A percentile compares a stretch with the other conserved stretches of the same genome.
Evolutionary conservation across 495 filamentous ascomycete genomes (phyloP).

Genomic region (Aspergillus cristatus): DNA sequence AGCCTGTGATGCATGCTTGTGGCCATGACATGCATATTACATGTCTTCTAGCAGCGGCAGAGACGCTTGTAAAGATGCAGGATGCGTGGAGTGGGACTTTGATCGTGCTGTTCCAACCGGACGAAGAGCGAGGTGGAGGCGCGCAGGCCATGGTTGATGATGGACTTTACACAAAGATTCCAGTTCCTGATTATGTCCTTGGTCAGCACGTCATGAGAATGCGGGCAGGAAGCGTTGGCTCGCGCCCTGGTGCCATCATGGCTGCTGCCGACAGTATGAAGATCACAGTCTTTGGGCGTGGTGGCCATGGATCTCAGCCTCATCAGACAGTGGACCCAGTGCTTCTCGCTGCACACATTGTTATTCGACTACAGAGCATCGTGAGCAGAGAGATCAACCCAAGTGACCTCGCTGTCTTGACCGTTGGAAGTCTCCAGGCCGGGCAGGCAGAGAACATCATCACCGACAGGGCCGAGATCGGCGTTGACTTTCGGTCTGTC

Average conservation of each 20-base stretch:
- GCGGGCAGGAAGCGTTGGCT: conserved; percentile 33
- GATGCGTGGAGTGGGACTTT: conserved; percentile 41
- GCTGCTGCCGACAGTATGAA: conserved; percentile 42
- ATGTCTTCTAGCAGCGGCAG: conserved; percentile 41
- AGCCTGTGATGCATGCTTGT: conserved; percentile 48
- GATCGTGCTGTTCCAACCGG: conserved; percentile 46
- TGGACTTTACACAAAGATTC: conserved; percentile 39
- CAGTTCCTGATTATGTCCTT: conserved; percentile 40
- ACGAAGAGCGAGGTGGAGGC: conserved; percentile 43
- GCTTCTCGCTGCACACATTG: conserved; percentile 38
- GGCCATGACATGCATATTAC: conserved; percentile 52
- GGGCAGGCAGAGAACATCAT: conserved; percentile 48
- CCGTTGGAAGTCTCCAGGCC: conserved; percentile 41
- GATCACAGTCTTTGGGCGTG: conserved; percentile 42
- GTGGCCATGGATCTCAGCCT: conserved; percentile 43
- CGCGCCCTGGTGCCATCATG: conserved; percentile 32
- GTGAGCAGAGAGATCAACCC: conserved; percentile 43
- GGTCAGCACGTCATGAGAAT: conserved; percentile 45
- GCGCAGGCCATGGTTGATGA: conserved; percentile 48
- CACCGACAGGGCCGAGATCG: conserved; percentile 36
- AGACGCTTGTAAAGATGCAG: conserved; percentile 21
- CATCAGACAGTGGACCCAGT: conserved; percentile 44
- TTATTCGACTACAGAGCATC: conserved; percentile 41
- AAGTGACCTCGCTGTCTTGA: conserved; percentile 39
- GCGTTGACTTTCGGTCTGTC: conserved; percentile 37